Base-by-base conservation (phyloP, 2,329 filamentous ascomycete species). In the Talaromyces sp. region DNA sequence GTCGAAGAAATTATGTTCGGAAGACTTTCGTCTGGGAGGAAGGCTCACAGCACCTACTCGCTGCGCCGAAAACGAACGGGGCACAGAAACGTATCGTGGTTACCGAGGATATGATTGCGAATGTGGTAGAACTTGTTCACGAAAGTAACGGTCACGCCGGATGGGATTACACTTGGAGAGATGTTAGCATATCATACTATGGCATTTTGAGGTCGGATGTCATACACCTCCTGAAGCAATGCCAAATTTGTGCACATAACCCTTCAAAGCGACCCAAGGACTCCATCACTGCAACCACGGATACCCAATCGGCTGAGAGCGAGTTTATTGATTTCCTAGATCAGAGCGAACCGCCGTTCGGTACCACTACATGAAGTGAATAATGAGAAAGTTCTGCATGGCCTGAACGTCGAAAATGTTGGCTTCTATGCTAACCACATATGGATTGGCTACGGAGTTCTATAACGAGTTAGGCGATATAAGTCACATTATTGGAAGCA, bases 111-210 rank as follows among this genome's bases (percentile, higher is more conserved):
- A 38, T 25, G 53, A 61, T 49, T 49, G 45, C 45, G 45, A 3
- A 49, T 27, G 10, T 49, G 11, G 45, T 49, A 3, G 45, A 49
- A 27, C 25, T 51, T 45, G 58, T 49, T 61, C 58, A 61, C 7
- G 45, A 49, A 34, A 61, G 25, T 45, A 49, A 61, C 31, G 40
- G 38, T 13, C 43, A 61, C 17, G 45, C 58, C 5, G 58, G 58
- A 7, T 61, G 58, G 40, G 58, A 61, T 61, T 49, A 49, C 58
- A 49, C 58, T 8, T 61, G 58, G 58, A 61, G 31, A 40, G 45
- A 61, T 34, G 27, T 49, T 22, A 61, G 58, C 40, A 61, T 10
- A 34, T 49, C 43, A 49, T 61, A 49, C 58, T 49, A 61, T 36
- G 45, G 45, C 3, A 61, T 61, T 7, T 22, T 49, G 40, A 31